These are phyloP conservation scores for Botrytis aclada DNA, from an alignment of 2,329 filamentous ascomycete species.

Conservation along the genomic window DNA sequence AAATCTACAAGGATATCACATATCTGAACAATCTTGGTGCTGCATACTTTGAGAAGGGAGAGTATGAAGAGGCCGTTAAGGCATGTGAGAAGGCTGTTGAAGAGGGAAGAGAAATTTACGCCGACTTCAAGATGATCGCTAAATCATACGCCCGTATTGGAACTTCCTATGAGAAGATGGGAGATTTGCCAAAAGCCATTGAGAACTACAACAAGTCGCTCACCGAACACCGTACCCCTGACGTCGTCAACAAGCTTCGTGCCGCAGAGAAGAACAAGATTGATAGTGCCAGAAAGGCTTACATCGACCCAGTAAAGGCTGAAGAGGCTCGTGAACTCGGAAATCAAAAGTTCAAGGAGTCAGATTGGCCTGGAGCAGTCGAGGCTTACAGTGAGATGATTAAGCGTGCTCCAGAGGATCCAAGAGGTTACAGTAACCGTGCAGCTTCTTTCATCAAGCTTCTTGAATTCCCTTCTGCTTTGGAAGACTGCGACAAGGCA, in stretches of 20 bases:
- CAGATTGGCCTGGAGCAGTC: conserved; percentile 91
- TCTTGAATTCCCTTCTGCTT: conserved; percentile 88
- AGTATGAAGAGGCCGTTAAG: conserved; percentile 84
- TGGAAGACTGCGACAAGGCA: conserved; percentile 87
- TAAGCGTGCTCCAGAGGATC: conserved; percentile 89
- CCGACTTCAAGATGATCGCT: conserved; percentile 97
- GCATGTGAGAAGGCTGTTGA: conserved; percentile 84
- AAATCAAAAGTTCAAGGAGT: conserved; percentile 95
- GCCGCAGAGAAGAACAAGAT: conserved; percentile 83
- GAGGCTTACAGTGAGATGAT: conserved; percentile 95
- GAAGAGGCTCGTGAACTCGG: conserved; percentile 94
- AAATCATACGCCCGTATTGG: conserved; percentile 98
- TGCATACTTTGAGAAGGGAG: conserved; percentile 93
- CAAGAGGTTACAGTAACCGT: conserved; percentile 94
- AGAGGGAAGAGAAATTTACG: conserved; percentile 82
- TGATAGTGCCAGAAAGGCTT: conserved; percentile 71
- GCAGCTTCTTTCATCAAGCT: conserved; percentile 96
- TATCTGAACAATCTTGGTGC: conserved; percentile 97
- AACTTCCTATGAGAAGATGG: conserved; percentile 86
- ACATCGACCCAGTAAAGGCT: conserved; percentile 86
- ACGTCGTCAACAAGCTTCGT: conserved; percentile 89
- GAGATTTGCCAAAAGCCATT: conserved; percentile 75
- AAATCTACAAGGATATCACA: conserved; percentile 90
- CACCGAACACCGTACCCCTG: conserved; percentile 93
- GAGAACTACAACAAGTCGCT: conserved; percentile 90